A percentile compares a stretch with the other conserved stretches of the same genome.
Conservation (phyloP, 306 rosid species). For the Dryas octopetala region DNA sequence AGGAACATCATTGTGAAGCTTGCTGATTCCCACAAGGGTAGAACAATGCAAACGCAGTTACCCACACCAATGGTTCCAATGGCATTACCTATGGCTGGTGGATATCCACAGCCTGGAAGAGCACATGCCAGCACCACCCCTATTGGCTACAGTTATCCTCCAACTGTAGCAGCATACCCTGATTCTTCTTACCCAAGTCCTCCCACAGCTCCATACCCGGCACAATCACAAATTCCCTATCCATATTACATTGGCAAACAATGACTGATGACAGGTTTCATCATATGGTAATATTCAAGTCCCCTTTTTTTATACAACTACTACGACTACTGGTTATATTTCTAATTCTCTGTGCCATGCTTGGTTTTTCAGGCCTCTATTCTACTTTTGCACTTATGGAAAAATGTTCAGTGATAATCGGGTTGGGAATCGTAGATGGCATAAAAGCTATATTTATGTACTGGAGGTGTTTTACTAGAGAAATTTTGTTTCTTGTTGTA, state of each 20-base stretch:
- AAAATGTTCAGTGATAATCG: not conserved
- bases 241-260: conserved; percentile 65
- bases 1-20: conserved; percentile 66
- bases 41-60: conserved; percentile 44
- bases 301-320: not conserved
- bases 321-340: not conserved
- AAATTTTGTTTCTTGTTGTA: not conserved
- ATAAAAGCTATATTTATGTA: not conserved
- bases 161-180: conserved; percentile 48
- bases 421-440: not conserved
- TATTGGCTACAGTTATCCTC: conserved; percentile 57
- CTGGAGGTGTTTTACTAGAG: not conserved
- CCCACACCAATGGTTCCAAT: conserved; percentile 47
- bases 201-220: conserved; percentile 42
- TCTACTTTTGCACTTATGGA: conserved; percentile 2
- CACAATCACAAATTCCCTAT: conserved; percentile 56
- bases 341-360: not conserved
- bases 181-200: conserved; percentile 52
- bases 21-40: conserved; percentile 70
- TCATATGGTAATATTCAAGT: conserved; percentile 19
- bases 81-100: conserved; percentile 51
- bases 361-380: conserved; percentile 8
- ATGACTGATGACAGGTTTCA: conserved; percentile 25
- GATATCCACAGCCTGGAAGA: conserved; percentile 64
- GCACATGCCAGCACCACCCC: conserved; percentile 34